Evolutionary conservation across 345 rosid species (phyloP), one percentile per base, ranked within the genome.

Genomic region (Mercurialis annua): DNA sequence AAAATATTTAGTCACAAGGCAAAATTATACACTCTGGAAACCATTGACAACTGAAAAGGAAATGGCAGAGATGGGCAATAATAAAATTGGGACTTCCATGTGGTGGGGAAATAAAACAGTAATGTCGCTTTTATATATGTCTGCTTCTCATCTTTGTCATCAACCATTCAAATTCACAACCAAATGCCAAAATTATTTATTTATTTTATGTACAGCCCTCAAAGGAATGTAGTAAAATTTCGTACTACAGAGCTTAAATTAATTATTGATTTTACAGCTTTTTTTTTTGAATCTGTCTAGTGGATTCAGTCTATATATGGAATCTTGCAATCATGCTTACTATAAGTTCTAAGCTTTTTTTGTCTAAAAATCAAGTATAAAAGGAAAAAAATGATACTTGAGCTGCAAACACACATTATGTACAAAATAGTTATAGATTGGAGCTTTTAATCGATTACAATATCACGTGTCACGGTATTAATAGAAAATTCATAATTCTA

Each of bases 61-160:
- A 72, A 80, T 72, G 71, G 78, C 73, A 75, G 58, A 34, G 43
- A 43, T 58, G 67, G 64, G 81, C 80, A 74, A 72, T 70, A 74
- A 72, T 70, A 64, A 74, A 77, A 51, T 30, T 21, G 66, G 40
- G 31, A 68, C 64, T 70, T 70, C 75, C 75, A 69, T 73, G 67
- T 73, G 82, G 80, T 55, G 74, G 86, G 72, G 64, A 62, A 70
- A 56, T 21, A 38, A 40, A 56, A 16, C 36, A 54, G 84, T 80
- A 72, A 68, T 27, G 84, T 82, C 82, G 73, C 81, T 71, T 52
- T 77, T 77, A 44, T 61, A 50, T 50, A 50, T 50, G n/a, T 20
- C 9, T 52, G 29, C 20, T 5, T 47, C 51, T 47, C 5, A 47
- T 49, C 43, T 70, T 53, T 55, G 76, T 61, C 57, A 33, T 61